Base-by-base conservation (phyloP, 192 early-diverging fungal genomes). In the Linnemannia hyalina region DNA sequence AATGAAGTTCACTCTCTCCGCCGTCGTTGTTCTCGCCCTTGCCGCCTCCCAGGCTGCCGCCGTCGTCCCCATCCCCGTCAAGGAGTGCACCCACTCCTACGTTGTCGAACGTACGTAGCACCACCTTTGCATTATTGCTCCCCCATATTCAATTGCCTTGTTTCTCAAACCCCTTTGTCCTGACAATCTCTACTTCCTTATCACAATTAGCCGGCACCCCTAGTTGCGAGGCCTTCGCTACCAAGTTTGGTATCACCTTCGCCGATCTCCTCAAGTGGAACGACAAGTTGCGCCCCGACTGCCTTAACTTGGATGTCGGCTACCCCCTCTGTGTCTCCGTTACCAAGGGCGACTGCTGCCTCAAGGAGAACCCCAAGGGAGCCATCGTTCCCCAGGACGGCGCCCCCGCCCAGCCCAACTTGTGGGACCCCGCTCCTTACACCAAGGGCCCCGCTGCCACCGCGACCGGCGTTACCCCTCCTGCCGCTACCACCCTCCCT, bases 1-100 rank as follows among this genome's bases (percentile, higher is more conserved):
- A 69, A 85, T 85, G 83, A 85, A 85, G 78, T 76, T 85, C 78
- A 55, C 83, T 54, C 69, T 80, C 74, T 80, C 83, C 35, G 60
- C 60, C 60, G 65, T 80, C 60, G 65, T 80, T 75, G 74, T 80
- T 29, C 83, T 85, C 60, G 83, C 83, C 74, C 74, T 85, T 36
- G 77, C 49, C 60, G 78, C 83, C 29, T 85, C 83, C 70, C 83
- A 85, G 78, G 83, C 74, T 38, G 68, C 73, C 35, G 83, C 78
- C 68, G 77, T 80, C 18, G 78, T 80, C 41, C 78, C 83, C 46
- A 40, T 74, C 49, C 83, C 83, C 13, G 35, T 85, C 78, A 76
- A 76, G 60, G 78, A 41, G 23, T 85, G 83, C 83, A 85, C 78
- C 23, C 73, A 80, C 47, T 72, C 78, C 22, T 75, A 80, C 18